Evolutionary conservation across 768 basidiomycete genomes (phyloP).

Genomic region (Coprinopsis sp.): DNA sequence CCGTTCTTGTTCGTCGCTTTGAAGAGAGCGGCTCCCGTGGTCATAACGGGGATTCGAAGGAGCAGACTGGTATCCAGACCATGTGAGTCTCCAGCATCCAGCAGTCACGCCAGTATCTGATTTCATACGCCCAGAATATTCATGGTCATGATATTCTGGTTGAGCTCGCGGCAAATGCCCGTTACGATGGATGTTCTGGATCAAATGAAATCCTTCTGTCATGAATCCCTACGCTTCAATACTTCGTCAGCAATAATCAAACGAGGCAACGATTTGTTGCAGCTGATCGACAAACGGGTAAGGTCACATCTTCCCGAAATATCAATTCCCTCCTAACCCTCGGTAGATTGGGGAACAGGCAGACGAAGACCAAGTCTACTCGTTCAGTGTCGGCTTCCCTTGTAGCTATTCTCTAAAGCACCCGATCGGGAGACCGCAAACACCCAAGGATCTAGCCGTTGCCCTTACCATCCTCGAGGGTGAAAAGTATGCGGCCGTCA

Average conservation of each 20-base stretch:
- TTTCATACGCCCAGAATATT: slow-evolving; percentile 25
- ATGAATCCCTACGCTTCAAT: slow-evolving; percentile 23
- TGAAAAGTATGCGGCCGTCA: slow-evolving; percentile 33
- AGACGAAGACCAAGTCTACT: neutral
- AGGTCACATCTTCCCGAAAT: neutral
- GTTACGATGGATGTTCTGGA: slow-evolving; percentile 27
- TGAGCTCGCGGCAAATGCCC: slow-evolving; percentile 25
- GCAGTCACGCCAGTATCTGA: neutral
- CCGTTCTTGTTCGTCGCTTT: slow-evolving; percentile 34
- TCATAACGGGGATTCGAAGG: slow-evolving; percentile 17
- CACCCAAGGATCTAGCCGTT: slow-evolving; percentile 37
- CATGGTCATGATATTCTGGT: slow-evolving; percentile 33
- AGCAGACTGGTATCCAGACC: slow-evolving; percentile 28
- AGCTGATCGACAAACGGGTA: slow-evolving; percentile 27
- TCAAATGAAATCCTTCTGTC: slow-evolving; percentile 34
- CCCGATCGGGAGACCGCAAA: slow-evolving; percentile 21
- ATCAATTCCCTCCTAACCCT: neutral
- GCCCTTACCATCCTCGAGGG: slow-evolving; percentile 42
- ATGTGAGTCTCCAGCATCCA: slow-evolving; percentile 33
- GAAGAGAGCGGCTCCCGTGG: slow-evolving; percentile 17
- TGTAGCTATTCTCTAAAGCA: slow-evolving; percentile 3
- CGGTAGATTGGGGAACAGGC: neutral
- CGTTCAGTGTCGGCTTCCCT: no score
- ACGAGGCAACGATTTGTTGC: slow-evolving; percentile 26
- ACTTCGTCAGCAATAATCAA: slow-evolving; percentile 28